Percentiles rank a stretch among this genome's conserved stretches.
Evolutionary conservation across 768 basidiomycete species (phyloP).

Genomic region (Mycena filopes): DNA sequence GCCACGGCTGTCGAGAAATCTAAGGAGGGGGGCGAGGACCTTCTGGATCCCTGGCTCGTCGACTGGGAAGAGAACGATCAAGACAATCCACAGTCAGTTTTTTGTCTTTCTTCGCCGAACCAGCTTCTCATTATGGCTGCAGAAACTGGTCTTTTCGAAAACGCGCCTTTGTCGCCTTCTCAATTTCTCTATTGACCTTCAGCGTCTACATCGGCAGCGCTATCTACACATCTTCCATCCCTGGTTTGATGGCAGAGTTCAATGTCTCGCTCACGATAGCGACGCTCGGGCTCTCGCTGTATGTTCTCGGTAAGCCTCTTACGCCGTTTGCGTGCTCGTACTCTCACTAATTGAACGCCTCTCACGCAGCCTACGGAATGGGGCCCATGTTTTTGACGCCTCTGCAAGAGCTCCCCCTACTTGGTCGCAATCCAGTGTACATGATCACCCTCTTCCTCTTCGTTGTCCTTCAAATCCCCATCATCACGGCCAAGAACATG

Average conservation of each 20-base stretch:
- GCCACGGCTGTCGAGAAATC: neutral
- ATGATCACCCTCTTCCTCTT: constrained; percentile 44
- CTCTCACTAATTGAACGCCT: neutral
- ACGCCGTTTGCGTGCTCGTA: too few relatives aligned
- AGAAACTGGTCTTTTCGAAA: constrained; percentile 45
- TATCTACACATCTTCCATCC: constrained; percentile 45
- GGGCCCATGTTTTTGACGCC: constrained; percentile 44
- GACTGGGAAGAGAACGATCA: constrained; percentile 42
- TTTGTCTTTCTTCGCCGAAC: neutral
- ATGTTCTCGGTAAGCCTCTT: constrained; percentile 37
- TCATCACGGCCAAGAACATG: constrained; percentile 43
- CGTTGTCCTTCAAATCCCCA: constrained; percentile 46
- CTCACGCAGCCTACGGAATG: constrained; percentile 28
- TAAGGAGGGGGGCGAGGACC: neutral
- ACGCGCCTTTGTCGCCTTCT: constrained; percentile 41
- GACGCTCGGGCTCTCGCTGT: constrained; percentile 41
- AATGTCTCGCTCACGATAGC: constrained; percentile 40
- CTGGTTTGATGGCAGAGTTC: constrained; percentile 39
- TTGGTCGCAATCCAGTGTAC: constrained; percentile 46
- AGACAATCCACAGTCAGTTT: constrained; percentile 38
- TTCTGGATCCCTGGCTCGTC: constrained; percentile 35
- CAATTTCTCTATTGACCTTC: constrained; percentile 45
- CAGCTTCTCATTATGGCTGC: neutral
- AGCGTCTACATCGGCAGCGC: constrained; percentile 47
- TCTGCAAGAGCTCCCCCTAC: constrained; percentile 43